These are phyloP conservation scores for Pseudoneurospora amorphoporcata DNA, from an alignment of 495 filamentous ascomycete species.

Conservation along the genomic window DNA sequence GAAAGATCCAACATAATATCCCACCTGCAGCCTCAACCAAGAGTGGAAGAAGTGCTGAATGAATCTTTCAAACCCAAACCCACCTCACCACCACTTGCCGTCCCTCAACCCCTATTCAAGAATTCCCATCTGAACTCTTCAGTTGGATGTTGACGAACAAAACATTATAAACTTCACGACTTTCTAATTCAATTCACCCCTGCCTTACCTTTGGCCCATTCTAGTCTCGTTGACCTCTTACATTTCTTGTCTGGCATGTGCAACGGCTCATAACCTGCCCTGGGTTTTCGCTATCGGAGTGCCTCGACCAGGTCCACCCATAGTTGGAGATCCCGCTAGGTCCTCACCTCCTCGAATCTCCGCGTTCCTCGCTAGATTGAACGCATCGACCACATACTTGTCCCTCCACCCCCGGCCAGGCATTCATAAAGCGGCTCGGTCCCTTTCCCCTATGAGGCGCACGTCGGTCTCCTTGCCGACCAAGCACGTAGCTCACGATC, in stretches of 20 bases:
- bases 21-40: not conserved
- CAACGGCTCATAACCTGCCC: not conserved
- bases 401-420: not conserved
- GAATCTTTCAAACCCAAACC: not conserved
- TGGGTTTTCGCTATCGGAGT: not conserved
- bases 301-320: not conserved
- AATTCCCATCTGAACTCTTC: not conserved
- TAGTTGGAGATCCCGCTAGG: not conserved
- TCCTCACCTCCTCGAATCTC: not conserved
- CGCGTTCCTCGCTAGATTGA: not conserved
- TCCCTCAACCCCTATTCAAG: constrained; percentile 1
- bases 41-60: not conserved
- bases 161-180: not conserved
- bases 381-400: not conserved
- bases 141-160: not conserved
- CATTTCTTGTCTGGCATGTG: not conserved
- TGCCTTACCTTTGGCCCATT: not conserved
- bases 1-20: constrained; percentile 2
- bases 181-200: not conserved
- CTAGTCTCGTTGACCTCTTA: constrained; percentile 3
- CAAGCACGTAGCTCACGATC: constrained; percentile 44
- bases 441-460: constrained; percentile 39
- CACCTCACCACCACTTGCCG: not conserved
- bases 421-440: not conserved
- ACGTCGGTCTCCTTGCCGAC: constrained; percentile 50